Conservation (phyloP, 352 stramenopile genomes). For the Phytophthora fragariae region DNA sequence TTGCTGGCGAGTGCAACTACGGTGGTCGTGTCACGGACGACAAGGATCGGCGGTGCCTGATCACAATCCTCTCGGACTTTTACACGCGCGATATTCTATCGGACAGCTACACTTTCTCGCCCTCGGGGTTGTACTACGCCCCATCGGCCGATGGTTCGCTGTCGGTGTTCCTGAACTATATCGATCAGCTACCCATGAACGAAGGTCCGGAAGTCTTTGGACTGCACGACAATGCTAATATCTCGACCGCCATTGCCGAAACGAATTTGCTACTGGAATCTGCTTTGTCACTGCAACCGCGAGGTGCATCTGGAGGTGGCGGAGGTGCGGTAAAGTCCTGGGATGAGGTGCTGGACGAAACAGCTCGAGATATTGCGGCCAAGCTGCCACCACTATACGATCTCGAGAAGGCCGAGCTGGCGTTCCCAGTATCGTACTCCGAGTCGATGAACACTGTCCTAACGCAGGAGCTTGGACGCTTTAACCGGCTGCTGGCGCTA, state of each 20-base stretch:
- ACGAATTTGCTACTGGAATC: conserved; percentile 90
- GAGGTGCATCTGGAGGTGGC: conserved; percentile 56
- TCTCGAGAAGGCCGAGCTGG: conserved; percentile 89
- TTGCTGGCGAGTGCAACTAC: conserved; percentile 96
- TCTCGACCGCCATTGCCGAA: conserved; percentile 89
- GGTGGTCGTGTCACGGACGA: conserved; percentile 95
- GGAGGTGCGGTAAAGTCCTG: conserved; percentile 86
- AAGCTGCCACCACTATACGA: conserved; percentile 87
- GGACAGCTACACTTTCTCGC: conserved; percentile 84
- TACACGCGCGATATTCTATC: conserved; percentile 81
- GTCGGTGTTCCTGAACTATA: conserved; percentile 75
- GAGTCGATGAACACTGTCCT: conserved; percentile 93
- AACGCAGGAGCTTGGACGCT: conserved; percentile 92
- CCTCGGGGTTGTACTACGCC: conserved; percentile 86
- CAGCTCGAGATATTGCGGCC: conserved; percentile 87
- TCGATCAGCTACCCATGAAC: conserved; percentile 85
- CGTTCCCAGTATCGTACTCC: conserved; percentile 83
- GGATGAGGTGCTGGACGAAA: conserved; percentile 89
- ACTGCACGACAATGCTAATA: conserved; percentile 89
- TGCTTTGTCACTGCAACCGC: conserved; percentile 90
- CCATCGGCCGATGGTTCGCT: conserved; percentile 55
- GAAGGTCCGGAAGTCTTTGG: conserved; percentile 89
- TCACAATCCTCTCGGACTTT: conserved; percentile 89
- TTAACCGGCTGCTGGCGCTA: conserved; percentile 87
- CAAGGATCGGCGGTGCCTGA: conserved; percentile 91